Conservation (phyloP, 78 protist species). For the Cavenderia fasciculata region DNA sequence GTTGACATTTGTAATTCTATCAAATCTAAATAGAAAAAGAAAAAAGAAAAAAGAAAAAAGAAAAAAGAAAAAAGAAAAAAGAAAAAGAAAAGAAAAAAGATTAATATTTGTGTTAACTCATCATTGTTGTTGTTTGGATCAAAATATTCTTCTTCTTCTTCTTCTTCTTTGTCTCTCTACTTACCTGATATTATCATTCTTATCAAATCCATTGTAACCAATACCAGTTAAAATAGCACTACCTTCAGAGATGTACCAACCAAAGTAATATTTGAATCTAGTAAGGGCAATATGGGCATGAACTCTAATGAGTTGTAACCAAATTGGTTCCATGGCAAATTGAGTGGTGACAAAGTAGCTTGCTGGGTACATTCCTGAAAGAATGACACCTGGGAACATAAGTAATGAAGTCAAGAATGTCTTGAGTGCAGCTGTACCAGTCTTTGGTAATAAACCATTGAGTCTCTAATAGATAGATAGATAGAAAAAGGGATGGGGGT, state of each 20-base stretch:
- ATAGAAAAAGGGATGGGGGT: too few species aligned
- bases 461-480: conserved; percentile 1
- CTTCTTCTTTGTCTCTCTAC: background rate
- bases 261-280: conserved; percentile 84
- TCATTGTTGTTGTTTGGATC: background rate
- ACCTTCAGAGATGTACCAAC: conserved; percentile 84
- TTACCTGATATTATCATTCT: conserved; percentile 1
- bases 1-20: conserved; percentile 66
- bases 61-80: too few species aligned
- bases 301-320: background rate
- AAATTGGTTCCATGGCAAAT: conserved; percentile 55
- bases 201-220: conserved; percentile 70
- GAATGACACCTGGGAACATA: conserved; percentile 24
- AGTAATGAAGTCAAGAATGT: conserved; percentile 23
- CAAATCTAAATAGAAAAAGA: conserved; percentile 34
- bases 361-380: conserved; percentile 11
- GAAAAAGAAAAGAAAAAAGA: too few species aligned
- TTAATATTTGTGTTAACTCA: too few species aligned
- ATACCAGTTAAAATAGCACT: conserved; percentile 60
- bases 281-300: conserved; percentile 30
- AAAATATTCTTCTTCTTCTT: too few species aligned
- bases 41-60: too few species aligned
- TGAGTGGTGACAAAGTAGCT: background rate
- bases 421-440: conserved; percentile 6
- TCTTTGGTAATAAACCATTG: conserved; percentile 9